Evolutionary conservation across 306 rosid genomes (phyloP), one percentile per base, ranked within the genome.

Genomic region (Oemleria cerasiformis): DNA sequence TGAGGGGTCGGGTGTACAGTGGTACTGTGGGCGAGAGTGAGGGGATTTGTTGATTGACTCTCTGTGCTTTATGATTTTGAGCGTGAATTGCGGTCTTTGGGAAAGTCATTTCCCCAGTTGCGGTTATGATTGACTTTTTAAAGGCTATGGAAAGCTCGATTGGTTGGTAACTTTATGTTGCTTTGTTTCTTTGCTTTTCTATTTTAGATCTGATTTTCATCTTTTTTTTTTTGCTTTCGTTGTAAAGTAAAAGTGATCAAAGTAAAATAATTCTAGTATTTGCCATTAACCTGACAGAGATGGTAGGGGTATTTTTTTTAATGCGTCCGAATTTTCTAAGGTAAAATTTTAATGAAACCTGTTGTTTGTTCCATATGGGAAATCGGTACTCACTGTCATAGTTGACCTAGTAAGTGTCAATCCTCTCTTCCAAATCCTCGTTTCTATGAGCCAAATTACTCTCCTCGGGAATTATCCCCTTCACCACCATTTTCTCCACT

Each of bases 1-100:
- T 65, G 25, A 23, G 63, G 8, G 40, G 1, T 25, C 19, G 25
- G 30, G n/a, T 7, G 9, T 8, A n/a, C 23, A 8, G 58, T 8
- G 10, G 25, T 5, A n/a, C n/a, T 10, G 15, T 8, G 8, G 64
- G 44, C 44, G 77, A 41, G 73, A 42, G 38, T 7, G 16, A 72
- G 69, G 9, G 39, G 50, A 60, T 73, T 45, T 0, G 1, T 6
- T 30, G 13, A 67, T 78, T 66, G 77, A 65, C 69, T 17, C 3
- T 14, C 39, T 34, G 42, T 30, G 64, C 10, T 8, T 13, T 64
- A 23, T 30, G 41, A 73, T 43, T 41, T 55, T 12, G 45, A 67
- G 78, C 82, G 78, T 73, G 75, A 78, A 59, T 61, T 61, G 44
- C 65, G 65, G 65, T 61, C 2, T 61, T 50, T 77, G 72, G 78